These are phyloP conservation scores for Citrus sp. DNA, from an alignment of 345 rosid genomes.

Conservation along the genomic window DNA sequence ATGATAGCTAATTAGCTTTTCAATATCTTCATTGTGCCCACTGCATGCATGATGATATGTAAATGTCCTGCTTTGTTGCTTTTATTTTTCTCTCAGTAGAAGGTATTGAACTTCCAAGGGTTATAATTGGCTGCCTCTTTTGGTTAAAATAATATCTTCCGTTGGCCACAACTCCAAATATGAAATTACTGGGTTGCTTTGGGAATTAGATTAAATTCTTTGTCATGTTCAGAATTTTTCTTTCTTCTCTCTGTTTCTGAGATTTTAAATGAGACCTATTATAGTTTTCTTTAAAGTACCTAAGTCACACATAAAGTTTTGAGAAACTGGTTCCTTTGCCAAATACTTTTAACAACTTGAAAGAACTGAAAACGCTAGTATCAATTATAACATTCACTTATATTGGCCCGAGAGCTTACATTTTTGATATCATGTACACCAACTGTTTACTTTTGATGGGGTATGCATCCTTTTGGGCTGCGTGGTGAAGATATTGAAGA, in stretches of 20 bases:
- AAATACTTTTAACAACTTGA: neutral
- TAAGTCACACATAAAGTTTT: no score
- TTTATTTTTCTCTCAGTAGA: neutral
- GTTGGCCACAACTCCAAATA: no score
- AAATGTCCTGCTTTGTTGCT: neutral
- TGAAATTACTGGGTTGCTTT: neutral
- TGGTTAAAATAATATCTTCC: no score
- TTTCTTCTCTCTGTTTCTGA: neutral
- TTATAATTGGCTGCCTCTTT: no score
- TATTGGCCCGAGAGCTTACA: conserved; percentile 3
- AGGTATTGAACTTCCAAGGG: no score
- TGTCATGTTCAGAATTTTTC: conserved; percentile 7
- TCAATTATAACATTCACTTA: neutral
- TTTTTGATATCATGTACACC: neutral
- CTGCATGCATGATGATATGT: neutral
- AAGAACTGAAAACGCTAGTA: neutral
- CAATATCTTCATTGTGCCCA: neutral
- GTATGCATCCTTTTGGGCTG: conserved; percentile 31
- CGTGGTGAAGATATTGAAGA: conserved; percentile 21
- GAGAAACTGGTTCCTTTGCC: no score
- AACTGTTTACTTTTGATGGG: conserved; percentile 15
- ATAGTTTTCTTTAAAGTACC: neutral
- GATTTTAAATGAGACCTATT: neutral
- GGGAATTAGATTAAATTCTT: neutral
- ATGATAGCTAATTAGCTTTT: conserved; percentile 17